These are phyloP conservation scores for Xylaria polymorpha DNA, from an alignment of 2,329 filamentous ascomycete genomes.

Conservation along the genomic window DNA sequence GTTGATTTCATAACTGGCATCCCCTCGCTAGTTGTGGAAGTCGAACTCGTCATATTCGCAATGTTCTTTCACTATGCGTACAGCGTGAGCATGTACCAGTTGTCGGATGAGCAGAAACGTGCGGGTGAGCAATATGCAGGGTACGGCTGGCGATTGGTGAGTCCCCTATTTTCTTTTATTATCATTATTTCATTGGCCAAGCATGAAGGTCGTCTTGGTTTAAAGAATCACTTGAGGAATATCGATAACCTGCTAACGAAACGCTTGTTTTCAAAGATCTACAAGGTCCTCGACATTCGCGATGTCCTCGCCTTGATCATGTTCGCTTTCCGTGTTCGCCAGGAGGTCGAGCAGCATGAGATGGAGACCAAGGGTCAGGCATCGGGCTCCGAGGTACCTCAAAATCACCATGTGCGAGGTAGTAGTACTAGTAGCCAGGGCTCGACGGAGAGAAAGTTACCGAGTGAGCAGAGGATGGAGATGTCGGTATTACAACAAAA, in stretches of 20 bases:
- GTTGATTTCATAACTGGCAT: constrained; percentile 43
- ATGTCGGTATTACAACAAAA: neutral
- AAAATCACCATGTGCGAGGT: neutral
- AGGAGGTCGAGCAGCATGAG: constrained; percentile 29
- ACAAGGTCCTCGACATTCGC: constrained; percentile 34
- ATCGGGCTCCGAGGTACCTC: neutral
- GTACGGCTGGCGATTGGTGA: constrained; percentile 36
- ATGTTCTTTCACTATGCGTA: constrained; percentile 46
- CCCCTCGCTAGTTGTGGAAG: constrained; percentile 37
- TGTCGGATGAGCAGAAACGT: constrained; percentile 31
- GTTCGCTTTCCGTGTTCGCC: constrained; percentile 25
- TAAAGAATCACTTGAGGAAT: neutral
- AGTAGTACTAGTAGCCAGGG: constrained; percentile 13
- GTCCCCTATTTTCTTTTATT: constrained; percentile 7
- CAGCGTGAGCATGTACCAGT: constrained; percentile 40
- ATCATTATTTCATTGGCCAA: neutral
- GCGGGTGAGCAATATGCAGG: constrained; percentile 25
- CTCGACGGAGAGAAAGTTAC: constrained; percentile 18
- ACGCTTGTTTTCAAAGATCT: constrained; percentile 15
- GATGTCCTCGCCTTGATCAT: constrained; percentile 27
- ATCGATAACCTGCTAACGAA: constrained; percentile 7
- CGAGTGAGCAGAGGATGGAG: constrained; percentile 9
- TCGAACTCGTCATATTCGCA: constrained; percentile 42
- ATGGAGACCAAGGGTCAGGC: constrained; percentile 1
- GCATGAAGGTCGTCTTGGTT: neutral